These are phyloP conservation scores for Lachnellula subtilissima DNA, from an alignment of 2,329 filamentous ascomycete species.

Conservation along the genomic window DNA sequence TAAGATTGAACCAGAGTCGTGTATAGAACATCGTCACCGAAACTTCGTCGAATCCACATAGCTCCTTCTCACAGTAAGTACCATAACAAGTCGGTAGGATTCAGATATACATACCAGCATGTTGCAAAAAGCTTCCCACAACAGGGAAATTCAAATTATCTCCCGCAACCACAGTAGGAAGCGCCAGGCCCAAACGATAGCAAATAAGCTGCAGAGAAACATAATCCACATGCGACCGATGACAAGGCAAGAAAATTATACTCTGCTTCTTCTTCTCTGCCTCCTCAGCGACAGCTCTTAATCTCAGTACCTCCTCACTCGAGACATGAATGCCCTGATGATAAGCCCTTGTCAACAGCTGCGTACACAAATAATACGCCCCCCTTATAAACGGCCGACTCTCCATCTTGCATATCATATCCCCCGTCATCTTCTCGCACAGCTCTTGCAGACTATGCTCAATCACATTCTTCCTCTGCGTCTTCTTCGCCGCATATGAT, in stretches of 20 bases:
- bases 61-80: conserved; percentile 48
- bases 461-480: conserved; percentile 57
- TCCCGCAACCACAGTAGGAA: conserved; percentile 89
- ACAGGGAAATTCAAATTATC: conserved; percentile 95
- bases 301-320: conserved; percentile 81
- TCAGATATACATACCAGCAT: conserved; percentile 58
- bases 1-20: conserved; percentile 92
- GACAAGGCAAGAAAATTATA: conserved; percentile 92
- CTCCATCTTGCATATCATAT: conserved; percentile 99
- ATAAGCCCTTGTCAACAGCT: conserved; percentile 86
- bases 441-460: conserved; percentile 72
- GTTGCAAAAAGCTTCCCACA: conserved; percentile 84
- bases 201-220: conserved; percentile 93
- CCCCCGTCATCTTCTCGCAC: conserved; percentile 79
- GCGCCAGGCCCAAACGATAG: conserved; percentile 81
- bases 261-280: conserved; percentile 86
- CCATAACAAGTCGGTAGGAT: neutral
- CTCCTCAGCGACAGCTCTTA: conserved; percentile 76
- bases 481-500: conserved; percentile 48
- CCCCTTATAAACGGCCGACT: conserved; percentile 87
- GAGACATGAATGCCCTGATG: conserved; percentile 96
- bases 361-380: conserved; percentile 84
- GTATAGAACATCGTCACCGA: conserved; percentile 88
- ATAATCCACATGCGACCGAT: conserved; percentile 94
- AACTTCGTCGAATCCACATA: conserved; percentile 92